Evolutionary conservation across 2,329 filamentous ascomycete genomes (phyloP).

Genomic region (Rhinocladiella similis): DNA sequence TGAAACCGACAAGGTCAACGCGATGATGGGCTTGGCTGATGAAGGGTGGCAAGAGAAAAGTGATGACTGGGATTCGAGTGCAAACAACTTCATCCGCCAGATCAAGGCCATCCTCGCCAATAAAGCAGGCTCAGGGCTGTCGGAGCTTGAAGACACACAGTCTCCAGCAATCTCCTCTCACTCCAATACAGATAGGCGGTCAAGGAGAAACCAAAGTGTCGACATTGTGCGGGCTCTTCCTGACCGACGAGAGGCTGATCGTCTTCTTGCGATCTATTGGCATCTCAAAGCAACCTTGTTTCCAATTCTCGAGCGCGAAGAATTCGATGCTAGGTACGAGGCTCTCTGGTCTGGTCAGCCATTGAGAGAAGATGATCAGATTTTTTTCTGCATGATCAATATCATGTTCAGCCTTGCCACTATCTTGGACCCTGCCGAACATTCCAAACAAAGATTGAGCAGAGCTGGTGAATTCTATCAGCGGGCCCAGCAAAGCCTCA

Average conservation of each 20-base stretch:
- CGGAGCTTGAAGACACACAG: not conserved
- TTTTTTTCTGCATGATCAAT: conserved; percentile 48
- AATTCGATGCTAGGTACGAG: conserved; percentile 41
- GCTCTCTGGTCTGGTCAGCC: conserved; percentile 30
- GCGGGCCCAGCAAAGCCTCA: conserved; percentile 44
- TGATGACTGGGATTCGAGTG: conserved; percentile 10
- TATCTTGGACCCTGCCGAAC: conserved; percentile 44
- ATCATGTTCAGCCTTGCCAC: conserved; percentile 49
- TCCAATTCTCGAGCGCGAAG: conserved; percentile 6
- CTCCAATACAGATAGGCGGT: no score
- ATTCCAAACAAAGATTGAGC: conserved; percentile 40
- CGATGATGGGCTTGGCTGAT: conserved; percentile 17
- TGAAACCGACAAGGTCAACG: not conserved
- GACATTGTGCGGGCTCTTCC: no score
- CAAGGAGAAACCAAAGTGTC: no score
- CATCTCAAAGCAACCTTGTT: no score
- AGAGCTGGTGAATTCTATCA: conserved; percentile 46
- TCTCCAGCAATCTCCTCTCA: no score
- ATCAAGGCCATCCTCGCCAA: conserved; percentile 12
- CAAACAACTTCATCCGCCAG: conserved; percentile 17
- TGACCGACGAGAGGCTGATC: no score
- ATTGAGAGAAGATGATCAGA: conserved; percentile 38
- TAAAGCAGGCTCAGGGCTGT: not conserved
- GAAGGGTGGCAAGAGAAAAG: not conserved
- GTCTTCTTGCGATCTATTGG: no score